Conservation (phyloP, 176 grass and related monocot genomes). For the Chloris gayana region DNA sequence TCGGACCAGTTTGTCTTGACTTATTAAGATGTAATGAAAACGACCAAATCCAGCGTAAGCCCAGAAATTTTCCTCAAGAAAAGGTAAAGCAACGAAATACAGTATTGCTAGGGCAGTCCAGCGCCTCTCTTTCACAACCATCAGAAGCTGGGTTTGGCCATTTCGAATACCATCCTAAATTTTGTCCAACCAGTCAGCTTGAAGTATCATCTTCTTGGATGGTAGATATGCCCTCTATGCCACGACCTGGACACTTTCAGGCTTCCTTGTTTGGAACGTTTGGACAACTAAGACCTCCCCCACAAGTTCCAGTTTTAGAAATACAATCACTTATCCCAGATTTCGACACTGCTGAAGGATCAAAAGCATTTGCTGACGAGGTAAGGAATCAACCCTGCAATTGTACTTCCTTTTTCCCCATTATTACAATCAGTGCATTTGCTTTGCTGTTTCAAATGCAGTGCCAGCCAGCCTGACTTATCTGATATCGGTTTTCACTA, state of each 20-base stretch:
- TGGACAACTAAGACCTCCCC: constrained; percentile 33
- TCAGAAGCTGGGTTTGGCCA: background rate
- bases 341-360: constrained; percentile 3
- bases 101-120: constrained; percentile 25
- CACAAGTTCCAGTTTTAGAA: background rate
- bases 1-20: background rate
- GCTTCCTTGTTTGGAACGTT: constrained; percentile 30
- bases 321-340: background rate
- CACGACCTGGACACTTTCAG: no score
- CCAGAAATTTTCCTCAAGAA: background rate
- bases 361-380: constrained; percentile 11
- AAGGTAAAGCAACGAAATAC: constrained; percentile 2
- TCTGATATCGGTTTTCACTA: background rate
- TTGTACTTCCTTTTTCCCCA: background rate
- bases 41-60: background rate
- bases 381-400: constrained; percentile 27
- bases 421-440: background rate
- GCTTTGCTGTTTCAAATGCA: constrained; percentile 4
- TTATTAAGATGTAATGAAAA: background rate
- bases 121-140: constrained; percentile 1
- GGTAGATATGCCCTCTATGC: no score
- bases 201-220: background rate
- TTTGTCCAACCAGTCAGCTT: constrained; percentile 4
- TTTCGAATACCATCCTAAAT: constrained; percentile 30
- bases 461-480: background rate